phyloP scores from a whole-genome alignment of 805 yeast genomes.

The Starmerella cellae region DNA sequence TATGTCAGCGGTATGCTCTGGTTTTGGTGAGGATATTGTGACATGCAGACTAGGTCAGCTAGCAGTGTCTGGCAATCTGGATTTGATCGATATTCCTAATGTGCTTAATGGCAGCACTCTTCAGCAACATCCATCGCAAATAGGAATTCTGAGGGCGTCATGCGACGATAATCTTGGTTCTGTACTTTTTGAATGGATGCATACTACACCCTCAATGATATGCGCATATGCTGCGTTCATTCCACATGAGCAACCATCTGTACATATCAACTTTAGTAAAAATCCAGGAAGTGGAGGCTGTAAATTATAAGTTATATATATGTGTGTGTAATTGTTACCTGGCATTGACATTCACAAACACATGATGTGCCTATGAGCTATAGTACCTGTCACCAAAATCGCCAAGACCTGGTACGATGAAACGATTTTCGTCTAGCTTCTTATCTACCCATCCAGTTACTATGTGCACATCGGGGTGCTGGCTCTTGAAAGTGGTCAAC shows the following conservation, averaged over 20 bases:
- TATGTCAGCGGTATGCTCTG: constrained; percentile 25
- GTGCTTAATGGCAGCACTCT: neutral
- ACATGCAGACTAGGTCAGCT: constrained; percentile 22
- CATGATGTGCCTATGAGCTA: constrained; percentile 54
- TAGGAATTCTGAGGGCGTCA: constrained; percentile 12
- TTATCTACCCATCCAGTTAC: constrained; percentile 91
- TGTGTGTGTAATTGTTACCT: no score
- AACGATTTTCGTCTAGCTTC: constrained; percentile 70
- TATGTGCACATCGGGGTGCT: constrained; percentile 72
- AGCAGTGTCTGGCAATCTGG: constrained; percentile 1
- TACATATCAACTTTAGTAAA: neutral
- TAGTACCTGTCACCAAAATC: constrained; percentile 97
- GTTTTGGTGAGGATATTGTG: constrained; percentile 33
- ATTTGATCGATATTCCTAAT: neutral
- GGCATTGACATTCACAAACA: no score
- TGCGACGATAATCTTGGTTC: neutral
- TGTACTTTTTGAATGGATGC: constrained; percentile 17
- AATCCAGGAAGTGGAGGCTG: constrained; percentile 9
- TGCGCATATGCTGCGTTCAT: constrained; percentile 6
- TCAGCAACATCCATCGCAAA: constrained; percentile 7
- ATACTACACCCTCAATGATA: constrained; percentile 18
- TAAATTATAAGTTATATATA: no score
- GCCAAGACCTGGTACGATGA: constrained; percentile 88
- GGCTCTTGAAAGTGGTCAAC: constrained; percentile 56
- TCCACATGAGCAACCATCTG: neutral